phyloP scores from a whole-genome alignment of 768 basidiomycete genomes.

The Calocera cornea region DNA sequence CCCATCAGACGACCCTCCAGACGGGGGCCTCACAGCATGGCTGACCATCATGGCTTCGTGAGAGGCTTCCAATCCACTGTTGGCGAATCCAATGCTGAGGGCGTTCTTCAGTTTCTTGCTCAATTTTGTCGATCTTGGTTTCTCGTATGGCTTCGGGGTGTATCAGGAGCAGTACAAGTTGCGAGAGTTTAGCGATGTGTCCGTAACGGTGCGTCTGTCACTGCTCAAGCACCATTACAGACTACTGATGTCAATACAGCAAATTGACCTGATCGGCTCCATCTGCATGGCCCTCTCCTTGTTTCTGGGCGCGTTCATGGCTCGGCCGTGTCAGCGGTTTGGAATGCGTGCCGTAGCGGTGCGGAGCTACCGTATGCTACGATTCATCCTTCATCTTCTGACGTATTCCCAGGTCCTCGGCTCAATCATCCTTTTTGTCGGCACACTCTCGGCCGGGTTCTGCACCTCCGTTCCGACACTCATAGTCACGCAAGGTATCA shows the following conservation, averaged over 20 bases:
- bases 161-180: slow-evolving; percentile 2
- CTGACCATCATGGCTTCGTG: background rate
- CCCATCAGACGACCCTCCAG: background rate
- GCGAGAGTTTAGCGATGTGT: background rate
- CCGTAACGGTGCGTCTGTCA: background rate
- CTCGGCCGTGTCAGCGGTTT: background rate
- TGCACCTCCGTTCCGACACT: background rate
- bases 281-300: background rate
- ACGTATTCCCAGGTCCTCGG: background rate
- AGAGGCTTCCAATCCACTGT: background rate
- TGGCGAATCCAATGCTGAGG: too few relatives aligned
- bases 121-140: background rate
- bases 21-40: background rate
- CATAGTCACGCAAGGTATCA: background rate
- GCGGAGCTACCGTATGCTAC: background rate
- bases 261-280: background rate
- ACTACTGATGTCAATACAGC: background rate
- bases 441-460: background rate
- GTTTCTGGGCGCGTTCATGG: background rate
- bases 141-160: background rate
- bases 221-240: background rate
- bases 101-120: background rate
- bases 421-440: background rate
- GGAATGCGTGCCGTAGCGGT: background rate
- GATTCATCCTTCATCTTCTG: background rate